Evolutionary conservation across 129 eudicot genomes (phyloP).

Genomic region (Artemisia tridentata): DNA sequence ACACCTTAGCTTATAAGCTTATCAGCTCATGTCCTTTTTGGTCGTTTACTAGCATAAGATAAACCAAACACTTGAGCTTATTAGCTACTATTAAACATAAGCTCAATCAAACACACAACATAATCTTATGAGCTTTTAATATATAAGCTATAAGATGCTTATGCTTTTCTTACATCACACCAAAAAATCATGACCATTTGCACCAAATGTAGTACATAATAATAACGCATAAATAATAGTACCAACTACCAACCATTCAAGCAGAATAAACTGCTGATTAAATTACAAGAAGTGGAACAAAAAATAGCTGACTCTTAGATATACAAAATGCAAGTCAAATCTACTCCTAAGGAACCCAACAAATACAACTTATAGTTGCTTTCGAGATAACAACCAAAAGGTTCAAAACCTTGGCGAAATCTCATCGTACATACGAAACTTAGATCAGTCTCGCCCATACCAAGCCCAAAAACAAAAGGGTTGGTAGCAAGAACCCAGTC

Average conservation of each 20-base stretch:
- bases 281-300: conserved; percentile 23
- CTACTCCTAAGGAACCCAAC: conserved; percentile 30
- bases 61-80: no score
- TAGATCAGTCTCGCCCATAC: conserved; percentile 30
- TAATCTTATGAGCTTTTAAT: background rate
- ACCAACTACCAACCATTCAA: conserved; percentile 22
- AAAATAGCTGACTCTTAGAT: conserved; percentile 22
- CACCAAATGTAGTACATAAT: background rate
- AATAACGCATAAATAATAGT: background rate
- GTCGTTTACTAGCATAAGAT: no score
- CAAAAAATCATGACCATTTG: conserved; percentile 9
- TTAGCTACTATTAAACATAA: no score
- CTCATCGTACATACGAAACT: conserved; percentile 13
- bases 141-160: background rate
- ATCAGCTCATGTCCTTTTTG: no score
- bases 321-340: conserved; percentile 17
- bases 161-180: background rate
- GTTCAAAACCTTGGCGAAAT: conserved; percentile 28
- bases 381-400: conserved; percentile 28
- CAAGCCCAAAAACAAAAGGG: conserved; percentile 33
- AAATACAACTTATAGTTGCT: conserved; percentile 30
- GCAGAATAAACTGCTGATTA: conserved; percentile 14
- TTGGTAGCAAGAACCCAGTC: conserved; percentile 19
- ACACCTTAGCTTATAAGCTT: no score
- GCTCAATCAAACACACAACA: no score